phyloP scores from a whole-genome alignment of 768 basidiomycete genomes.

The Lactifluus pinguis region DNA sequence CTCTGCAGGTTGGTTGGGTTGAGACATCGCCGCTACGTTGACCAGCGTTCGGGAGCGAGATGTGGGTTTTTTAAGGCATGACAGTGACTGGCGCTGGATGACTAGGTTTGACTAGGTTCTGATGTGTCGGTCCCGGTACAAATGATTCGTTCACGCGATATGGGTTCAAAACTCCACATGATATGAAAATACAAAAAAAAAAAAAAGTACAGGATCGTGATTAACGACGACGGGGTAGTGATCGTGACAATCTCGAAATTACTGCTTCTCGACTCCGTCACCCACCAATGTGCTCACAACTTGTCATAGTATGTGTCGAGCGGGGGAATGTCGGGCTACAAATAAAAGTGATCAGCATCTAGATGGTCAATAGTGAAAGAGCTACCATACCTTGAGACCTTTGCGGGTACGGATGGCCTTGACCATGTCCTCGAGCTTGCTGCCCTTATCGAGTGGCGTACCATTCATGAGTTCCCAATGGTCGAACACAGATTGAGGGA shows the following conservation, averaged over 20 bases:
- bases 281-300: constrained; percentile 38
- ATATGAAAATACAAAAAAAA: neutral
- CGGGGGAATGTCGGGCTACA: constrained; percentile 76
- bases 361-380: neutral
- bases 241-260: constrained; percentile 11
- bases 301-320: constrained; percentile 94
- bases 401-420: constrained; percentile 80
- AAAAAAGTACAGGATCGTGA: constrained; percentile 11
- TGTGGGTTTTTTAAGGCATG: neutral
- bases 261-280: neutral
- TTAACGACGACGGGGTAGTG: constrained; percentile 1
- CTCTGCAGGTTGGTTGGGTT: neutral
- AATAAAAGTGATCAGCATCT: constrained; percentile 8
- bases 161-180: neutral
- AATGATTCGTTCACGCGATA: neutral
- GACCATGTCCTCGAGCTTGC: constrained; percentile 83
- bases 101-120: neutral
- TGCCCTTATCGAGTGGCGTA: constrained; percentile 80
- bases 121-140: neutral
- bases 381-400: constrained; percentile 70
- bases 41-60: neutral
- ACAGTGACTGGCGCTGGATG: neutral
- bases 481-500: constrained; percentile 93
- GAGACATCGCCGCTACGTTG: neutral
- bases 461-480: constrained; percentile 86